Base-by-base conservation (phyloP, 78 protist genomes). In the Mantamonas sphyraenae region DNA sequence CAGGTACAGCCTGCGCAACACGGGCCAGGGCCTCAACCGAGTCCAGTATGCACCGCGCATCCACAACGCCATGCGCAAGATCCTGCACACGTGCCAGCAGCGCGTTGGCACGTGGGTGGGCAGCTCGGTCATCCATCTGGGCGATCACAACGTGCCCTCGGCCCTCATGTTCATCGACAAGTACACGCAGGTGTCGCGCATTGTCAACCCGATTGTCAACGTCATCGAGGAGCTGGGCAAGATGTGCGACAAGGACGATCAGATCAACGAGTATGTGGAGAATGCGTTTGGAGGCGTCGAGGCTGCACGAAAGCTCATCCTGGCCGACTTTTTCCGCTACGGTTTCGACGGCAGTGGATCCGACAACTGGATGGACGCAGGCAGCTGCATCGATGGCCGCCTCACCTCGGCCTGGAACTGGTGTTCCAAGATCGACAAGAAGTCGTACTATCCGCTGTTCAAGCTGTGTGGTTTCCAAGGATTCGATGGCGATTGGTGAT, bases 141-240 rank as follows among this genome's bases (percentile, higher is more conserved):
- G 98, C 38, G 98, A 95, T 63, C 69, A 81, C 57, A 87, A 93
- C 40, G 98, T 95, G 51, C 98, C 98, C 38, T 93, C 93, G 53
- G 94, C 97, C 10, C 82, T 95, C 64, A 51, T 81, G 26, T 93
- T 95, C 83, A 95, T 95, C 70, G 97, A 93, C 71, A 95, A 95
- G 76, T 90, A 92, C 83, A 82, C 92, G 19, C 94, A 86, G 65
- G 85, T 88, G 58, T 50, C 82, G 30, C 38, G 90, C 17, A 88
- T 92, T 19, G 76, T 92, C 34, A 37, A 45, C 24, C 97, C 97
- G 26, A 67, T 92, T 35, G 79, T 87, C 37, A 42, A 55, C 16
- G 28, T 74, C 0, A 17, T 90, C 39, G 73, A 70, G 2, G 57
- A 2, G 30, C 55, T 89, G 40, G 77, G 60, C 14, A 45, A 51